These are phyloP conservation scores for Phytophthora multivora DNA, from an alignment of 352 stramenopile genomes.

Conservation along the genomic window DNA sequence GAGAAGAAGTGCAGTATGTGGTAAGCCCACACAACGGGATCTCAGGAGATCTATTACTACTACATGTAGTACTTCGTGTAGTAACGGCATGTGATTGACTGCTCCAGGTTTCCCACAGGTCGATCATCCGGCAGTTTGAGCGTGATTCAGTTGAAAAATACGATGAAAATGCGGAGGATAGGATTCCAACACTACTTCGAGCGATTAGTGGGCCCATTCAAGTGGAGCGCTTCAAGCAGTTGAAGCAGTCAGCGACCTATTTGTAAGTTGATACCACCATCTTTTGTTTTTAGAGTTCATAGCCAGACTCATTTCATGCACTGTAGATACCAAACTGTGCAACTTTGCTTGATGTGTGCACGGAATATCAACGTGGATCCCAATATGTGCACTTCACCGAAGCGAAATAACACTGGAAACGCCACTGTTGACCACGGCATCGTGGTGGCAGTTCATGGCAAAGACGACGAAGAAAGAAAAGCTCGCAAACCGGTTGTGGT, in stretches of 20 bases:
- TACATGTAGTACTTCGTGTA: not conserved
- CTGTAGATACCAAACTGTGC: conserved; percentile 49
- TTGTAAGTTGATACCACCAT: conserved; percentile 31
- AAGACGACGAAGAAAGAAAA: conserved; percentile 12
- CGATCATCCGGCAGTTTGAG: conserved; percentile 48
- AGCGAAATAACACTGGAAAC: conserved; percentile 6
- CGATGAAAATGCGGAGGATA: conserved; percentile 7
- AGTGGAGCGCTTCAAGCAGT: conserved; percentile 44
- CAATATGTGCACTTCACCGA: not conserved
- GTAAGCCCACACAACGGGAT: conserved; percentile 18
- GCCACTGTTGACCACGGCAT: not conserved
- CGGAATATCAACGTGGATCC: conserved; percentile 27
- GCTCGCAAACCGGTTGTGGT: conserved; percentile 27
- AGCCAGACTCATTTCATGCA: not conserved
- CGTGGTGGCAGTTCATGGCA: not conserved
- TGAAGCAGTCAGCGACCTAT: conserved; percentile 44
- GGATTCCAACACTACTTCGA: conserved; percentile 42
- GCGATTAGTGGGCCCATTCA: conserved; percentile 38
- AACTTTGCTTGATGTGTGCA: conserved; percentile 46
- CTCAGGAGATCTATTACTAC: not conserved
- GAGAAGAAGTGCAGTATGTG: conserved; percentile 51
- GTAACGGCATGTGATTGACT: not conserved
- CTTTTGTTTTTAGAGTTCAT: not conserved
- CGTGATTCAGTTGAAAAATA: conserved; percentile 13
- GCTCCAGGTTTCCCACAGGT: conserved; percentile 45